These are phyloP conservation scores for Durotheca rogersii DNA, from an alignment of 495 filamentous ascomycete genomes.

Conservation along the genomic window DNA sequence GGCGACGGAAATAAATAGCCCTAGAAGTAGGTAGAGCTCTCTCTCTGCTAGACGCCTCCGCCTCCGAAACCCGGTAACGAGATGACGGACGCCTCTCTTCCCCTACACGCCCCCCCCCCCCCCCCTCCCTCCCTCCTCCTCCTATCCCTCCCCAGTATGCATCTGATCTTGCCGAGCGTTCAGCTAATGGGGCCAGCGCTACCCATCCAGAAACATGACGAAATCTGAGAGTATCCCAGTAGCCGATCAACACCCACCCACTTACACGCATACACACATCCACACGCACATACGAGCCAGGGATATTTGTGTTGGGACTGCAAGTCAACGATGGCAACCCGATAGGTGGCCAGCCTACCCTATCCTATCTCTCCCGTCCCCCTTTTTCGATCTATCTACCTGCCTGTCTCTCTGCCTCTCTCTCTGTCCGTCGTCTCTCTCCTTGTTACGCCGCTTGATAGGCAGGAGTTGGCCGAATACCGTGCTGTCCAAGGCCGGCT, in stretches of 20 bases:
- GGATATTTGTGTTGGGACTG: conserved; percentile 34
- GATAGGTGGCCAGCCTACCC: conserved; percentile 30
- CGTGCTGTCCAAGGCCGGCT: conserved; percentile 12
- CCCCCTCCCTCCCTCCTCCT: too few relatives aligned
- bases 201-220: conserved; percentile 28
- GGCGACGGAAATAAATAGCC: conserved; percentile 24
- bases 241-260: conserved; percentile 35
- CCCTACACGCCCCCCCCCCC: too few relatives aligned
- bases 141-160: conserved; percentile 31
- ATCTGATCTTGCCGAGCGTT: conserved; percentile 25
- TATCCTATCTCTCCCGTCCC: too few relatives aligned
- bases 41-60: conserved; percentile 21
- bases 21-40: conserved; percentile 21
- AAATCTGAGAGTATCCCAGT: conserved; percentile 29
- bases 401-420: too few relatives aligned
- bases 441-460: conserved; percentile 33
- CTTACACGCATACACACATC: too few relatives aligned
- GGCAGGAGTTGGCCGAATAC: conserved; percentile 29
- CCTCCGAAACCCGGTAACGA: conserved; percentile 32
- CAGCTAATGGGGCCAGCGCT: conserved; percentile 23
- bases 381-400: too few relatives aligned
- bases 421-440: neutral
- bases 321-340: conserved; percentile 24
- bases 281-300: conserved; percentile 22
- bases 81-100: conserved; percentile 19